Conservation (phyloP, 371 early-diverging fungal species). For the Mucor ambiguus region DNA sequence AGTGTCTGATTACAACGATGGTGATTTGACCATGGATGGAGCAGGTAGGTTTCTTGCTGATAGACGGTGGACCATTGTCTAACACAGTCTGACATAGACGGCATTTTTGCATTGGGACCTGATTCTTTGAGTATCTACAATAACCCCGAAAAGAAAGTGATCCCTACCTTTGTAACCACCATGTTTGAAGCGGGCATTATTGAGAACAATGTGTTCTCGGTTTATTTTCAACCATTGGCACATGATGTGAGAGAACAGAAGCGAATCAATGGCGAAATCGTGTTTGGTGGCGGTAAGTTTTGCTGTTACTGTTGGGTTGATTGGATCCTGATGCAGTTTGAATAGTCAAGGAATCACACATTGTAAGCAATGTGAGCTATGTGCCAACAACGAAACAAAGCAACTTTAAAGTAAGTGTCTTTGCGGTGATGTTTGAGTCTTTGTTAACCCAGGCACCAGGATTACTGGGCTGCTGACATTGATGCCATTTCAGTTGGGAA, state of each 20-base stretch:
- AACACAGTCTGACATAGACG: constrained; percentile 20
- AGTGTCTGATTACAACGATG: constrained; percentile 47
- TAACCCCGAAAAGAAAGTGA: constrained; percentile 29
- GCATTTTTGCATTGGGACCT: constrained; percentile 48
- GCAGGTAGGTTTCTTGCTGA: constrained; percentile 16
- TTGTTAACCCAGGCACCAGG: constrained; percentile 16
- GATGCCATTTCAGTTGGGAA: constrained; percentile 29
- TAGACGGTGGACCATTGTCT: background rate
- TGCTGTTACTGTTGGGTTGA: background rate
- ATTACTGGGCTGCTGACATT: constrained; percentile 51
- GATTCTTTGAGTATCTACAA: constrained; percentile 39
- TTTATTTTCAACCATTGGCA: constrained; percentile 40
- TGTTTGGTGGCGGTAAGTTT: constrained; percentile 44
- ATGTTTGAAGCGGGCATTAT: constrained; percentile 39
- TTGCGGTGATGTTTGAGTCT: too few relatives aligned
- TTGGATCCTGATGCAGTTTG: background rate
- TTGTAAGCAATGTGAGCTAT: constrained; percentile 32
- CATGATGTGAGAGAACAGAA: constrained; percentile 5
- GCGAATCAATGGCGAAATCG: constrained; percentile 43
- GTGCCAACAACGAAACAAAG: constrained; percentile 23
- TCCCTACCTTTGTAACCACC: constrained; percentile 41
- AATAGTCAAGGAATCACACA: constrained; percentile 29
- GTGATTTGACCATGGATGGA: constrained; percentile 41
- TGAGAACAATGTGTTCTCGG: constrained; percentile 38
- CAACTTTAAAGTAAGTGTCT: constrained; percentile 23